Evolutionary conservation across 352 stramenopile species (phyloP).

Genomic region (Phytopythium helicoides): DNA sequence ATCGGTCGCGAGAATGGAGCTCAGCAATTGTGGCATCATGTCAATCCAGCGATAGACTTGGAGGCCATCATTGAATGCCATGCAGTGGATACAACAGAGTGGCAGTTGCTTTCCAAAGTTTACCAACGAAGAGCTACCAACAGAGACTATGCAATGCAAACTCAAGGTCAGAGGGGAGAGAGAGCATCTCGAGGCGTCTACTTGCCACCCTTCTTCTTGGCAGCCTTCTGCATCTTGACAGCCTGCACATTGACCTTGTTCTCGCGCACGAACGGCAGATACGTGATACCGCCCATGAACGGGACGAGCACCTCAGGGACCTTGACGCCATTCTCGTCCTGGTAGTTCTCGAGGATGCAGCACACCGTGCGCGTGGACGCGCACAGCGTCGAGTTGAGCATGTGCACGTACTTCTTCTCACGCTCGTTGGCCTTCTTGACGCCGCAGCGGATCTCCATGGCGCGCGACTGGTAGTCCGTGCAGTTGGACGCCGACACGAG

Average conservation of each 20-base stretch:
- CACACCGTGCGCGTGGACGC: slow-evolving; percentile 98
- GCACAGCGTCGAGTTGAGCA: slow-evolving; percentile 99
- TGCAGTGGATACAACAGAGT: no score
- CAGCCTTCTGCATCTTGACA: slow-evolving; percentile 94
- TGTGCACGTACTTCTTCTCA: slow-evolving; percentile 98
- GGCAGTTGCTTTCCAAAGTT: no score
- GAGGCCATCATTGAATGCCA: no score
- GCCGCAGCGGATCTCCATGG: slow-evolving; percentile 97
- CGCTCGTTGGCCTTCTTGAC: slow-evolving; percentile 94
- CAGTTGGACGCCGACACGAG: slow-evolving; percentile 99
- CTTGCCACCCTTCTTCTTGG: slow-evolving; percentile 89
- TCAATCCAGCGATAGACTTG: no score
- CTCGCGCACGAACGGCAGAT: slow-evolving; percentile 97
- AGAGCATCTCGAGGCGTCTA: slow-evolving; percentile 18
- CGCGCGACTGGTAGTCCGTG: slow-evolving; percentile 97
- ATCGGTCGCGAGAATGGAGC: no score
- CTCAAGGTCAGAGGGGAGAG: background rate
- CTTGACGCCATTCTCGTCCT: slow-evolving; percentile 96
- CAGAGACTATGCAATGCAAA: background rate
- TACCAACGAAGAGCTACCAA: background rate
- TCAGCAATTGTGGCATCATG: no score
- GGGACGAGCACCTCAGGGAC: slow-evolving; percentile 97
- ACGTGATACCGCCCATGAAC: slow-evolving; percentile 98
- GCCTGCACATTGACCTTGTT: slow-evolving; percentile 90
- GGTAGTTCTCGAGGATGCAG: slow-evolving; percentile 99